Conservation (phyloP, 1,139 yeast species). For the Hyphopichia wangnamkhiaoensis region DNA sequence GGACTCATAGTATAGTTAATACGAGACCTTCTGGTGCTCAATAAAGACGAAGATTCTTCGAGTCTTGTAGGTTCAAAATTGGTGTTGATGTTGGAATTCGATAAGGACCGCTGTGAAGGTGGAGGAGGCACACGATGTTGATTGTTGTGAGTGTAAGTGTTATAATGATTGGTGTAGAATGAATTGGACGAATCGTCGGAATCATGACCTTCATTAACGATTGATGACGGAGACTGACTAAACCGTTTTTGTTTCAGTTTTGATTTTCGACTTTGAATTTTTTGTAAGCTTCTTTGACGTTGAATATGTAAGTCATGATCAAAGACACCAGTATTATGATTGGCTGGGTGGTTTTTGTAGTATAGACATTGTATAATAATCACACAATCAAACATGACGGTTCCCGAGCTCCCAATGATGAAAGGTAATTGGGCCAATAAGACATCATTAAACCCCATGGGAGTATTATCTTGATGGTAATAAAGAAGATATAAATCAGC, state of each 20-base stretch:
- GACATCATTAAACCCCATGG: slow-evolving; percentile 6
- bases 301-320: slow-evolving; percentile 4
- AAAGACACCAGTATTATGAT: background rate
- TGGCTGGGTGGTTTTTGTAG: slow-evolving; percentile 13
- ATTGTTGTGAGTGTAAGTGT: slow-evolving; percentile 1
- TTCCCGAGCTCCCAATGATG: slow-evolving; percentile 38
- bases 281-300: background rate
- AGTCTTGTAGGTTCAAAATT: background rate
- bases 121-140: background rate
- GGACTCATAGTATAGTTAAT: slow-evolving; percentile 12
- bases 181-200: background rate
- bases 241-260: background rate
- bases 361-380: slow-evolving; percentile 36
- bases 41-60: slow-evolving; percentile 11
- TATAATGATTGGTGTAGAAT: slow-evolving; percentile 5
- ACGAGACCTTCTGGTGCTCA: background rate
- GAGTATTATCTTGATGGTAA: slow-evolving; percentile 6
- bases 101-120: too few relatives aligned
- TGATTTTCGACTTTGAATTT: background rate
- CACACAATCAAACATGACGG: slow-evolving; percentile 34
- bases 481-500: slow-evolving; percentile 26
- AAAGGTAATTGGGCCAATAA: slow-evolving; percentile 36
- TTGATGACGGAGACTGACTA: background rate
- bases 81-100: background rate
- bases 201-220: background rate